These are phyloP conservation scores for Xylariaceae sp. DNA, from an alignment of 2,329 filamentous ascomycete genomes.

Conservation along the genomic window DNA sequence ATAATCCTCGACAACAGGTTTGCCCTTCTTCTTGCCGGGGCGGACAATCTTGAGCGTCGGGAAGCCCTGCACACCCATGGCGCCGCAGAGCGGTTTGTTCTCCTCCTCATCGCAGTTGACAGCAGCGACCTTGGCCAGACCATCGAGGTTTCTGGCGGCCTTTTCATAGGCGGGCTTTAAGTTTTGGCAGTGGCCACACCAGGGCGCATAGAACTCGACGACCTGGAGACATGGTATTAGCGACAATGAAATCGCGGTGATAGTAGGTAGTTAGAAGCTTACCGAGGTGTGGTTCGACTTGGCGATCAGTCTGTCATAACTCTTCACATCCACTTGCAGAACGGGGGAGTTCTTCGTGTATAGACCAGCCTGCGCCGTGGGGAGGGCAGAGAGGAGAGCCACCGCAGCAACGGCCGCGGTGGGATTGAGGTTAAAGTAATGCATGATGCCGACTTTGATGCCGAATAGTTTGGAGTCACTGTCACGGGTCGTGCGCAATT, in stretches of 20 bases:
- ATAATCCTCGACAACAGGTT: conserved; percentile 85
- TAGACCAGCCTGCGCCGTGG: conserved; percentile 60
- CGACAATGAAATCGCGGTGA: not conserved
- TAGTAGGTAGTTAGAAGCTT: conserved; percentile 23
- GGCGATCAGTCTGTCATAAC: conserved; percentile 75
- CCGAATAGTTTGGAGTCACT: not conserved
- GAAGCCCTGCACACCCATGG: conserved; percentile 87
- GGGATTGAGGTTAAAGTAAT: conserved; percentile 41
- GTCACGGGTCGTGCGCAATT: conserved; percentile 6
- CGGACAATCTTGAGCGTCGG: conserved; percentile 91
- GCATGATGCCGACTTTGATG: conserved; percentile 39
- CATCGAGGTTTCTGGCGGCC: conserved; percentile 80
- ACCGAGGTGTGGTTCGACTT: conserved; percentile 90
- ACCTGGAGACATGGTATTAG: conserved; percentile 38
- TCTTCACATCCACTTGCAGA: conserved; percentile 71
- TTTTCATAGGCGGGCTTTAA: conserved; percentile 96
- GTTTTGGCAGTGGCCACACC: conserved; percentile 96
- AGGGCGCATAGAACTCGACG: conserved; percentile 89
- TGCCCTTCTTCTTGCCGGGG: conserved; percentile 63
- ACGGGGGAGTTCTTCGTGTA: conserved; percentile 87
- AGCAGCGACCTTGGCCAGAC: conserved; percentile 88
- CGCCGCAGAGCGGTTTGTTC: conserved; percentile 83
- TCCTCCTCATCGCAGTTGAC: conserved; percentile 90
- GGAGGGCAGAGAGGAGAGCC: conserved; percentile 60
- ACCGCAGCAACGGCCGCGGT: conserved; percentile 52